phyloP scores from a whole-genome alignment of 1,284 basidiomycete species.

The Ganoderma leucocontextum region DNA sequence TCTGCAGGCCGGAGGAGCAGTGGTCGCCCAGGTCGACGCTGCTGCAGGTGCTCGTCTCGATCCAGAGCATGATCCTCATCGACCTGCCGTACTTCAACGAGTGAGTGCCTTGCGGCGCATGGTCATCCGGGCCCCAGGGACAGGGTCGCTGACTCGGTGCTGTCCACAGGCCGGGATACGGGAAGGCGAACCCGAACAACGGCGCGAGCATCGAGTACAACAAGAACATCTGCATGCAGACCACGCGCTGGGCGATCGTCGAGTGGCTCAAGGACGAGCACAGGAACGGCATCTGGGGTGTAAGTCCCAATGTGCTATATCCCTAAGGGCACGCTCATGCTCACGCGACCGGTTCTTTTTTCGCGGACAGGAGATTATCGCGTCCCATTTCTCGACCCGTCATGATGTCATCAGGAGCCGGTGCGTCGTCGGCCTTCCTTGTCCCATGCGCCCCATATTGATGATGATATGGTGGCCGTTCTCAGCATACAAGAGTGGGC shows the following conservation, averaged over 20 bases:
- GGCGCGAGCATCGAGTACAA: slow-evolving; percentile 54
- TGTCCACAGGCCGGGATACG: slow-evolving; percentile 52
- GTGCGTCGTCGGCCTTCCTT: slow-evolving; percentile 39
- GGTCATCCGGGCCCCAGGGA: neutral
- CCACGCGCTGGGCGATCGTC: slow-evolving; percentile 57
- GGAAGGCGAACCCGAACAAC: slow-evolving; percentile 47
- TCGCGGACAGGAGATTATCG: slow-evolving; percentile 54
- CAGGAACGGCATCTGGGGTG: slow-evolving; percentile 54
- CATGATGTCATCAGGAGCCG: slow-evolving; percentile 50
- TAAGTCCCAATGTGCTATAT: slow-evolving; percentile 34
- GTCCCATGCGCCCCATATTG: neutral
- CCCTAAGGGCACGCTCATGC: neutral
- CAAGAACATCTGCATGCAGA: slow-evolving; percentile 50
- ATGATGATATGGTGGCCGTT: neutral
- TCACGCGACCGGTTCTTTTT: neutral
- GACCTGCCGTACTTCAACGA: slow-evolving; percentile 66
- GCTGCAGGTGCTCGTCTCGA: slow-evolving; percentile 62
- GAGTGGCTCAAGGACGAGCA: slow-evolving; percentile 58
- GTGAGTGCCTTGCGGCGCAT: slow-evolving; percentile 42
- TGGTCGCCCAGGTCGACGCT: slow-evolving; percentile 62
- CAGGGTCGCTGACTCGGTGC: neutral
- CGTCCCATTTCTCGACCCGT: slow-evolving; percentile 54
- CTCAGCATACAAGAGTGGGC: slow-evolving; percentile 52
- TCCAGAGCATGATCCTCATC: slow-evolving; percentile 65
- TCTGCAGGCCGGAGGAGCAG: slow-evolving; percentile 56